Base-by-base conservation (phyloP, 2,329 filamentous ascomycete genomes). In the Colletotrichum tamarilloi region DNA sequence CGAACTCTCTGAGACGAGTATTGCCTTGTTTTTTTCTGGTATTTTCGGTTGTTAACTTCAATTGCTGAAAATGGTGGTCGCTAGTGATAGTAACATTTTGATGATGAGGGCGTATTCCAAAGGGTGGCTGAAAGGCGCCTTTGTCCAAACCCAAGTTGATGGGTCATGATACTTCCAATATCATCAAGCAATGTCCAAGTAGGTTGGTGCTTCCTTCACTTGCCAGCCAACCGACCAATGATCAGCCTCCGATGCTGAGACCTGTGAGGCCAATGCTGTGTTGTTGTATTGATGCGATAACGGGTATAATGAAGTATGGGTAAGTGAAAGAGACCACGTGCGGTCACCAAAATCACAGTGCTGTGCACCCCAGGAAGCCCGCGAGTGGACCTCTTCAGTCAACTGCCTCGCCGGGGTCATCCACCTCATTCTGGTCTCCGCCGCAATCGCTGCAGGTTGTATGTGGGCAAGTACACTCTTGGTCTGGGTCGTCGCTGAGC, bases 401-500 rank as follows among this genome's bases (percentile, higher is more conserved):
- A 38, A 28, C 8, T 16, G 46, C 9, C 53, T 74, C 72, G 30
- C 72, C 72, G 9, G 72, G 72, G 32, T 74, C 68, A 22, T 72
- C 62, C 24, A 55, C 38, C 9, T 72, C 57, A 22, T 62, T 66
- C 24, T 35, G 16, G 28, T 28, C 46, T 62, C 58, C 62, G n/a
- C 52, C 46, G 35, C 72, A 67, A 42, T 56, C 52, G 14, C 62
- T 22, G 24, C 71, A 72, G 11, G 68, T 28, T 32, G 71, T 49
- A 32, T 65, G 55, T 26, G 28, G 30, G 22, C 68, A 71, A 11
- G 52, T 57, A 9, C n/a, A 35, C 12, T 70, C 60, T 30, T 72
- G 55, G 8, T 75, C 72, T 9, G 68, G 72, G 42, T 75, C 74
- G 26, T 75, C 73, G 24, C 73, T 75, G 1, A 75, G 49, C 12